Base-by-base conservation (phyloP, 139 green algal species). In the Diplosphaera chodatii region DNA sequence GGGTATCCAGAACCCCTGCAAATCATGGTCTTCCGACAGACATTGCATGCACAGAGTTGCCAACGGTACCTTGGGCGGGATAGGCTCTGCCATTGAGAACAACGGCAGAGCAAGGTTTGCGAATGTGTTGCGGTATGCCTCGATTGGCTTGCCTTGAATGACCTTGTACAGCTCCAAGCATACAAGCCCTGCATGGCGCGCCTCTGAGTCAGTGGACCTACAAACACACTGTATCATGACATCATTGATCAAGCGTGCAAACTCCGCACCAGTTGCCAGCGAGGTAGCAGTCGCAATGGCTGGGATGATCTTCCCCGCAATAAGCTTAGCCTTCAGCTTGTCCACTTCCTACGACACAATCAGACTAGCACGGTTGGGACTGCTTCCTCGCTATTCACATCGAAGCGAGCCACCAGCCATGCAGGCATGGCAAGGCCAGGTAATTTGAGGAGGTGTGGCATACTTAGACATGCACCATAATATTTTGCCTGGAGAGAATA, bases 161-260 rank as follows among this genome's bases (percentile, higher is more conserved):
- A 90, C 85, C 87, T 99, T 99, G 89, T 98, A 96, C 71, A 99
- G 81, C 88, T 99, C 94, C 32, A 99, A 82, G 83, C 93, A 97
- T 32, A 98, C 94, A 55, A 98, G 80, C 31, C 91, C 87, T 83
- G 76, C 66, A 71, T 28, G n/a, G n/a, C n/a, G n/a, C n/a, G n/a
- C n/a, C n/a, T n/a, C n/a, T n/a, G n/a, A n/a, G n/a, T n/a, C n/a
- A n/a, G n/a, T n/a, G n/a, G n/a, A n/a, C n/a, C n/a, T n/a, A n/a
- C n/a, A n/a, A n/a, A n/a, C n/a, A n/a, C n/a, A n/a, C 13, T 59
- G 48, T 48, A 10, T 6, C 8, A 48, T 48, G 37, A 20, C 37
- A 48, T 48, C 37, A 48, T n/a, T n/a, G n/a, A n/a, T n/a, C n/a
- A n/a, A n/a, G n/a, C n/a, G n/a, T n/a, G n/a, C n/a, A n/a, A n/a